Conservation (phyloP, 2,329 filamentous ascomycete species). For the Ceratocystiopsis brevicomis region DNA sequence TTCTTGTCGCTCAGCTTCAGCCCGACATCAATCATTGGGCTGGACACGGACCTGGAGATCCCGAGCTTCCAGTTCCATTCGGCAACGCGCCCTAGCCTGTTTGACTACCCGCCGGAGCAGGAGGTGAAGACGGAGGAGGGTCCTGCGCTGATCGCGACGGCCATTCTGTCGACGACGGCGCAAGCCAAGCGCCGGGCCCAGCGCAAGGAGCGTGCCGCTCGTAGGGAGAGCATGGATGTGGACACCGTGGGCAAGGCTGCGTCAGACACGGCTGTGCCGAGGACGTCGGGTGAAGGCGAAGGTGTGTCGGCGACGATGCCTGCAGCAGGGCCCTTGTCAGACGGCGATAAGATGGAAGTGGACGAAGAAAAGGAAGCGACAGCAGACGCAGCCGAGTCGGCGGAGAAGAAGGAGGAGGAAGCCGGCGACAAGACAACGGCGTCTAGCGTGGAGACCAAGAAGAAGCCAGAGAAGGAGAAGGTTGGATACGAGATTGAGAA, state of each 20-base stretch:
- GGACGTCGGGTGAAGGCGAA: slow-evolving; percentile 11
- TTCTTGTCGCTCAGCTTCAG: slow-evolving; percentile 92
- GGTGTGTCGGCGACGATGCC: slow-evolving; percentile 14
- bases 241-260: slow-evolving; percentile 63
- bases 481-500: slow-evolving; percentile 91
- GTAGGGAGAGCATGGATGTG: slow-evolving; percentile 88
- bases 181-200: slow-evolving; percentile 90
- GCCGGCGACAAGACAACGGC: slow-evolving; percentile 36
- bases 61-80: slow-evolving; percentile 92
- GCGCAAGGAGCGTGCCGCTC: slow-evolving; percentile 79
- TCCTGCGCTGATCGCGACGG: slow-evolving; percentile 83
- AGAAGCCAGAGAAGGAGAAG: slow-evolving; percentile 91
- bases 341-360: slow-evolving; percentile 74
- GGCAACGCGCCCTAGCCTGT: slow-evolving; percentile 82
- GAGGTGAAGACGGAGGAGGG: slow-evolving; percentile 90
- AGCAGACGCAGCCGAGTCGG: slow-evolving; percentile 34
- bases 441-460: slow-evolving; percentile 42
- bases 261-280: too few relatives aligned
- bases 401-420: slow-evolving; percentile 27
- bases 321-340: too few relatives aligned
- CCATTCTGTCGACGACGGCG: slow-evolving; percentile 87
- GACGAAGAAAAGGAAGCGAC: slow-evolving; percentile 43
- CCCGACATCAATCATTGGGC: slow-evolving; percentile 87
- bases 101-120: slow-evolving; percentile 94
- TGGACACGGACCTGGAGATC: slow-evolving; percentile 85